Evolutionary conservation across 108 stramenopile genomes (phyloP), one percentile per base, ranked within the genome.

Genomic region (Schizochytrium sp.): DNA sequence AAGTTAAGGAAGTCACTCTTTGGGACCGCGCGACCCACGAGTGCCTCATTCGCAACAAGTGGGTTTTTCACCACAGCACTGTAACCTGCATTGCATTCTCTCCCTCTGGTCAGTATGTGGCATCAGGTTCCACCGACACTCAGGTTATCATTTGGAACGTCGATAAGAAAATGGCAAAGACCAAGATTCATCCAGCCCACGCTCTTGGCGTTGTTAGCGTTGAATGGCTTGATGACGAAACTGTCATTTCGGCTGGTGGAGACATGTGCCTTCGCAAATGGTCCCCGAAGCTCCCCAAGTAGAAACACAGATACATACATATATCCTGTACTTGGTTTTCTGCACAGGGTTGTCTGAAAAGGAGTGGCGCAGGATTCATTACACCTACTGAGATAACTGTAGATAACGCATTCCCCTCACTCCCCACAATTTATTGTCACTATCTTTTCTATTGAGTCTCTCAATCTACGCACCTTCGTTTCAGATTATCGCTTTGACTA

Each of bases 241-340:
- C 76, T 2, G 76, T 83, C 3, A 53, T 83, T 83, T 83, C 76
- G 38, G 5, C 17, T 19, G 76, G 76, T 10, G 76, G 76, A 13
- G 76, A 83, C 53, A n/a, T 49, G n/a, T 83, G 76, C 53, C 50
- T 83, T 40, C 76, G 76, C 76, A 83, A 83, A 53, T 83, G 76
- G 76, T 49, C 53, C 47, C 76, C 76, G 12, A 83, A 83, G 53
- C 76, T 83, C 17, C 76, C 76, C 64, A 69, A 69, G 42, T 17
- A 2, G 44, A 44, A 3, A 58, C 57, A 17, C 57, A 58, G 57
- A 58, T 58, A 58, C 17, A 58, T 58, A 58, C 57, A 17, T 58
- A 58, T 17, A 58, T 28, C 28, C 28, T 28, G 28, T 28, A 28
- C 28, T 28, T 28, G 28, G 28, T 28, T 28, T 28, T 28, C 28